Evolutionary conservation across 2,329 filamentous ascomycete genomes (phyloP).

Genomic region (Arthrobotrys entomopaga): DNA sequence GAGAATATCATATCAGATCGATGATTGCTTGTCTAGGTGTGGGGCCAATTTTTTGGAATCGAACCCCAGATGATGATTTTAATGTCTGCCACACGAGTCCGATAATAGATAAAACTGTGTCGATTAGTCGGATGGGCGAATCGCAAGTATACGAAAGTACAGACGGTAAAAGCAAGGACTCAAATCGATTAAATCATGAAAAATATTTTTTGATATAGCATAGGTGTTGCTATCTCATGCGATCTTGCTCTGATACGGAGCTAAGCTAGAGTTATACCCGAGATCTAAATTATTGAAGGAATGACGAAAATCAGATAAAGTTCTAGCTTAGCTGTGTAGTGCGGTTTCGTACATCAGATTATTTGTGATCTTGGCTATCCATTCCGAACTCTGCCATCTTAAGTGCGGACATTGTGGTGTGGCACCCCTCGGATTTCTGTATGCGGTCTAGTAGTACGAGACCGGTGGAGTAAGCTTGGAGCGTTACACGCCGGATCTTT

Average conservation of each 20-base stretch:
- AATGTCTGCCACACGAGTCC: conserved; percentile 10
- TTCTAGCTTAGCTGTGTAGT: too few species aligned
- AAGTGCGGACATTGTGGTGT: neutral
- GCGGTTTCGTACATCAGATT: too few species aligned
- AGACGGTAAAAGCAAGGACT: too few species aligned
- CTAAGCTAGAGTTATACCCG: neutral
- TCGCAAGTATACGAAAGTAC: too few species aligned
- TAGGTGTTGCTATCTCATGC: neutral
- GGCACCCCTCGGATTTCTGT: conserved; percentile 4
- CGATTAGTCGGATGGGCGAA: too few species aligned
- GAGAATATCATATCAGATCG: too few species aligned
- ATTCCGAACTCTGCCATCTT: too few species aligned
- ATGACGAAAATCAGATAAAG: neutral
- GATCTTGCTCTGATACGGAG: neutral
- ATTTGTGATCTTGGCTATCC: too few species aligned
- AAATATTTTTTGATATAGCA: conserved; percentile 2
- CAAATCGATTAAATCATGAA: neutral
- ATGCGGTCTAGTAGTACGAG: neutral
- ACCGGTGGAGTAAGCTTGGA: conserved; percentile 13
- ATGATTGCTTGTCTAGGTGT: too few species aligned
- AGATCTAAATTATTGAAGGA: neutral
- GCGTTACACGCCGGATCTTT: conserved; percentile 21
- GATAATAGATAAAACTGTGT: neutral
- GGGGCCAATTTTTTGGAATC: conserved; percentile 7
- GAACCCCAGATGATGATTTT: conserved; percentile 3